Evolutionary conservation across 1,139 yeast genomes (phyloP), one percentile per base, ranked within the genome.

Genomic region (Candida albicans): DNA sequence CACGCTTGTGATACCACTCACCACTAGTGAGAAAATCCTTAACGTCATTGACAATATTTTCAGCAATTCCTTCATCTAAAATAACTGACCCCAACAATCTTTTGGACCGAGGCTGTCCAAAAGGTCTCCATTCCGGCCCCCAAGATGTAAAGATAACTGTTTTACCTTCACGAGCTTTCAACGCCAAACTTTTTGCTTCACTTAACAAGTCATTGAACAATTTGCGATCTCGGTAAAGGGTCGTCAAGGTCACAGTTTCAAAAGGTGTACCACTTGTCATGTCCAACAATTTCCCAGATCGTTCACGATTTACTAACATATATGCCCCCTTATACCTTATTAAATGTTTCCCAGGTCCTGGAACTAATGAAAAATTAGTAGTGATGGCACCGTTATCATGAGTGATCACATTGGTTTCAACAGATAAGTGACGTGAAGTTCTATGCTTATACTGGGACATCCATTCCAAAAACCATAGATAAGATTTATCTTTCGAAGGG

Each of bases 61-160:
- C 87, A 51, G 83, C 81, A 38, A 93, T 70, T 1, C 89, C 93
- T 31, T 76, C 63, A 59, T 90, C 98, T 46, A 93, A 70, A 33
- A 93, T 83, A 12, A 93, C 99, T 11, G 96, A 87, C 5, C 87
- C 93, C 32, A 91, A 67, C 39, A 84, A 70, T 56, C 99, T 76
- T 65, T 93, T 91, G 54, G 84, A 84, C 52, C 97, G 76, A 1
- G 99, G 98, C 59, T 87, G 95, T 1, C 99, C 99, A 69, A 93
- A 93, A 2, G 96, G 96, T 55, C 99, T 75, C 99, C 99, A 93
- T 59, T 93, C 99, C 11, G 96, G 96, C 1, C 98, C 99, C 87
- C 95, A 91, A 2, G 96, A 87, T 2, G 96, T 89, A 64, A 80
- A 93, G 6, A 93, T 71, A 8, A 93, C 99, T 0, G 99, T 93